These are phyloP conservation scores for Akanthomyces lecanii DNA, from an alignment of 2,329 filamentous ascomycete species.

Conservation along the genomic window DNA sequence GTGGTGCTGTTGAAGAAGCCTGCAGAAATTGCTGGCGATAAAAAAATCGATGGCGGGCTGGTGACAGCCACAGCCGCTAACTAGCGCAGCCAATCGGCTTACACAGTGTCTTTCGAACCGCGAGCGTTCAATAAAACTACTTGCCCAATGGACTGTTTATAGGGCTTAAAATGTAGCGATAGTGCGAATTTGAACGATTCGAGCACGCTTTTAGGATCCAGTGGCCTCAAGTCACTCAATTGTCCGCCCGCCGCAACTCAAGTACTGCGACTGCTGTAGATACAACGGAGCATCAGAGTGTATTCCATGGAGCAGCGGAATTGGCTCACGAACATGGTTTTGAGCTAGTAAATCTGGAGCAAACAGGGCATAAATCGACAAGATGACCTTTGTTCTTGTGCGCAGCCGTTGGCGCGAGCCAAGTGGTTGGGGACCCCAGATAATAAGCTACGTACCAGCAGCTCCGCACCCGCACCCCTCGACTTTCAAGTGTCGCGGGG, in stretches of 20 bases:
- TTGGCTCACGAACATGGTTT: too few relatives aligned
- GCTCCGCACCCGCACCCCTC: not conserved
- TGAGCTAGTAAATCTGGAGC: not conserved
- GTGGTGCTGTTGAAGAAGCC: slow-evolving; percentile 2
- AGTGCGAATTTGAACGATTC: too few relatives aligned
- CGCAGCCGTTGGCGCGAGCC: not conserved
- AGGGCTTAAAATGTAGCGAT: too few relatives aligned
- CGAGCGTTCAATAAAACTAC: not conserved
- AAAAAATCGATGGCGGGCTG: slow-evolving; percentile 11
- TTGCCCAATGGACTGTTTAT: too few relatives aligned
- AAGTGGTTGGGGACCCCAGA: not conserved
- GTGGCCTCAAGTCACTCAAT: too few relatives aligned
- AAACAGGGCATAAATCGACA: too few relatives aligned
- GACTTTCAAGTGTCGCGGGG: not conserved
- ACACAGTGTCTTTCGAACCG: slow-evolving; percentile 4
- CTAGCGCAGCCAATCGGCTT: slow-evolving; percentile 16
- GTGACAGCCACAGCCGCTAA: not conserved
- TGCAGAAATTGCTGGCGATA: not conserved
- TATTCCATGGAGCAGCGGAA: too few relatives aligned
- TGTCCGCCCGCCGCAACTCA: too few relatives aligned
- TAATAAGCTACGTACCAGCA: not conserved
- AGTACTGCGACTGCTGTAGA: too few relatives aligned
- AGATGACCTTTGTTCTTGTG: not conserved
- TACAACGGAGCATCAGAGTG: too few relatives aligned
- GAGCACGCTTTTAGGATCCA: not conserved